phyloP scores from a whole-genome alignment of 176 grass and related monocot genomes.

The Pharus latifolius region DNA sequence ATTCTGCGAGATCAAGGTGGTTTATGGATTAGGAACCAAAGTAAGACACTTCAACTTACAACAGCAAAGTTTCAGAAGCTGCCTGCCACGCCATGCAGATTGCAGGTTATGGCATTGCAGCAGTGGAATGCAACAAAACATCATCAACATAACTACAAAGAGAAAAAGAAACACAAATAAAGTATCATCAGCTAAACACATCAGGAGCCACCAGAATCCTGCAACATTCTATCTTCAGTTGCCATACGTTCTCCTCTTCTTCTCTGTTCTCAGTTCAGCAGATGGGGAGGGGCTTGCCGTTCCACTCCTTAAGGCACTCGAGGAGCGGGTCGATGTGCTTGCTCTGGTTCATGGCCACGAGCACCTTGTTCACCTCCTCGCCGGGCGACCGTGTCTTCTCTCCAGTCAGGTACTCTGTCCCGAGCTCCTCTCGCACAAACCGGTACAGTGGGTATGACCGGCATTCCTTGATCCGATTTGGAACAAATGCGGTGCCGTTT shows the following conservation, averaged over 20 bases:
- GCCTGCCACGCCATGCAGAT: conserved; percentile 4
- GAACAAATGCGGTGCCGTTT: conserved; percentile 39
- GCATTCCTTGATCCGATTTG: conserved; percentile 68
- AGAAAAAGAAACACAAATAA: conserved; percentile 14
- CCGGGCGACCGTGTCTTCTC: conserved; percentile 71
- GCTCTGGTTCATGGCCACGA: conserved; percentile 64
- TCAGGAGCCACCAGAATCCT: neutral
- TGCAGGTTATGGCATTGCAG: conserved; percentile 14
- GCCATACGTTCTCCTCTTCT: conserved; percentile 8
- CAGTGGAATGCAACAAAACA: conserved; percentile 5
- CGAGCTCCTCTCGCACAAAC: conserved; percentile 63
- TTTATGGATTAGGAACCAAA: conserved; percentile 24
- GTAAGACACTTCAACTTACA: conserved; percentile 35
- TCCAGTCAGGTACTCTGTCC: conserved; percentile 56
- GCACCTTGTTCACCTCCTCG: conserved; percentile 73
- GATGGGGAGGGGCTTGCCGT: conserved; percentile 68
- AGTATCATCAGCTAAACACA: conserved; percentile 17
- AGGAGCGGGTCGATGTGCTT: conserved; percentile 77
- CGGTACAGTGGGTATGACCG: conserved; percentile 64
- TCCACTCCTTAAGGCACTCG: conserved; percentile 77
- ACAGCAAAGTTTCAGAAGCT: conserved; percentile 14
- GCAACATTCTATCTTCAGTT: neutral
- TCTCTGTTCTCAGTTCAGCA: conserved; percentile 22
- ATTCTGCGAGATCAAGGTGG: neutral
- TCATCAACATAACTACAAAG: conserved; percentile 18